Evolutionary conservation across 2,329 filamentous ascomycete species (phyloP).

Genomic region (Colletotrichum kahawae): DNA sequence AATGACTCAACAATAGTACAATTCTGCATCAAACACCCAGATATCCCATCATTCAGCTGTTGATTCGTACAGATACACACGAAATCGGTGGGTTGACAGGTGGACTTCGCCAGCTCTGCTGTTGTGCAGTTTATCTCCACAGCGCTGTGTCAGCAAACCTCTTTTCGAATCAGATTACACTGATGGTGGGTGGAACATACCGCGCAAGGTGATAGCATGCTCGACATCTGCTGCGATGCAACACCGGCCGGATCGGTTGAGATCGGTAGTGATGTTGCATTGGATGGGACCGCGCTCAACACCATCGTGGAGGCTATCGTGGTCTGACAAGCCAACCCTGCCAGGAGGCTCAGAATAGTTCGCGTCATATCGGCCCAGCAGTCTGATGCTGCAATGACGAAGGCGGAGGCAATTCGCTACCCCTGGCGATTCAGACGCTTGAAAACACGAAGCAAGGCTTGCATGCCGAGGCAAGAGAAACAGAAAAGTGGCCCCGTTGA

Average conservation of each 20-base stretch:
- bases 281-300: neutral
- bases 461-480: neutral
- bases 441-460: neutral
- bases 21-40: neutral
- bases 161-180: accelerated
- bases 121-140: neutral
- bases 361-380: neutral
- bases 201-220: neutral
- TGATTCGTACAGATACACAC: slow-evolving; percentile 1
- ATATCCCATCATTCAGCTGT: neutral
- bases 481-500: neutral
- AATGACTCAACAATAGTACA: slow-evolving; percentile 7
- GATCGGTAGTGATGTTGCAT: neutral
- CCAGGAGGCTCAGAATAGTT: neutral
- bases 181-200: neutral
- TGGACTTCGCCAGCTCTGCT: neutral
- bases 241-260: neutral
- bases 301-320: neutral
- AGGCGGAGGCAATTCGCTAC: neutral
- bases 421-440: neutral
- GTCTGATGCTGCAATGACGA: neutral
- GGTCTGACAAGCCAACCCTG: neutral
- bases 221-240: neutral
- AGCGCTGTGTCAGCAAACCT: neutral
- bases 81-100: neutral